phyloP scores from a whole-genome alignment of 352 stramenopile species.

The Pythium grandisporangium region DNA sequence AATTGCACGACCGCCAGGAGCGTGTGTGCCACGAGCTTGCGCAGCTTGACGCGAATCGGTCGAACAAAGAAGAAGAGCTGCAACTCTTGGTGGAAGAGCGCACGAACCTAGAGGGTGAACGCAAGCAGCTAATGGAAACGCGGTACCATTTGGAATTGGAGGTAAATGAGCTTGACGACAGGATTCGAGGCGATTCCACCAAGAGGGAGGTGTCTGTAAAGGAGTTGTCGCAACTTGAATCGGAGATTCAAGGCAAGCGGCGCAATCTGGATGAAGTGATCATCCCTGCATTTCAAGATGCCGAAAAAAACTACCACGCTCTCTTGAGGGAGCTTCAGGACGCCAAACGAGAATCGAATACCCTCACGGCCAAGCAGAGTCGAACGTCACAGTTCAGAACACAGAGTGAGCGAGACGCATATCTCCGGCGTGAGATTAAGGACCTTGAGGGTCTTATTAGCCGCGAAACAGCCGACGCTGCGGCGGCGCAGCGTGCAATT shows the following conservation, averaged over 20 bases:
- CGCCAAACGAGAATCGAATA: slow-evolving; percentile 59
- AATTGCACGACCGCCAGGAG: slow-evolving; percentile 67
- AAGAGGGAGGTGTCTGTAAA: slow-evolving; percentile 37
- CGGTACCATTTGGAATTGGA: slow-evolving; percentile 79
- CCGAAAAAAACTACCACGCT: slow-evolving; percentile 70
- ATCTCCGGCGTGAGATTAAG: slow-evolving; percentile 51
- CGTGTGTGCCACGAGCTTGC: slow-evolving; percentile 39
- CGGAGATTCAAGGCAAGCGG: slow-evolving; percentile 41
- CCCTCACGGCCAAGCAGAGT: slow-evolving; percentile 95
- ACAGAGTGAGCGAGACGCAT: slow-evolving; percentile 89
- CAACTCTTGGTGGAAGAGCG: slow-evolving; percentile 34
- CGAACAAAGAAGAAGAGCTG: slow-evolving; percentile 39
- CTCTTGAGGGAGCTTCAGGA: slow-evolving; percentile 64
- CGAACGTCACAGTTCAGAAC: slow-evolving; percentile 92
- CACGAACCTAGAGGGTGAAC: slow-evolving; percentile 54
- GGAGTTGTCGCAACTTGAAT: slow-evolving; percentile 40
- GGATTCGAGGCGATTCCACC: slow-evolving; percentile 30
- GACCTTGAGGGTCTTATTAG: slow-evolving; percentile 53
- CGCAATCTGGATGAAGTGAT: slow-evolving; percentile 39
- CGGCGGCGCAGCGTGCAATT: slow-evolving; percentile 26
- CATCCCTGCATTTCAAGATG: slow-evolving; percentile 36
- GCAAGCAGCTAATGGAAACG: slow-evolving; percentile 66
- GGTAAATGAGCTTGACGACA: slow-evolving; percentile 62
- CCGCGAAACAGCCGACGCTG: slow-evolving; percentile 48
- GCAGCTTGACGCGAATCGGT: slow-evolving; percentile 31